Percentiles rank a stretch among this genome's conserved stretches.
These are phyloP conservation scores for Harringtonia lauricola DNA, from an alignment of 2,329 filamentous ascomycete genomes.

Conservation along the genomic window DNA sequence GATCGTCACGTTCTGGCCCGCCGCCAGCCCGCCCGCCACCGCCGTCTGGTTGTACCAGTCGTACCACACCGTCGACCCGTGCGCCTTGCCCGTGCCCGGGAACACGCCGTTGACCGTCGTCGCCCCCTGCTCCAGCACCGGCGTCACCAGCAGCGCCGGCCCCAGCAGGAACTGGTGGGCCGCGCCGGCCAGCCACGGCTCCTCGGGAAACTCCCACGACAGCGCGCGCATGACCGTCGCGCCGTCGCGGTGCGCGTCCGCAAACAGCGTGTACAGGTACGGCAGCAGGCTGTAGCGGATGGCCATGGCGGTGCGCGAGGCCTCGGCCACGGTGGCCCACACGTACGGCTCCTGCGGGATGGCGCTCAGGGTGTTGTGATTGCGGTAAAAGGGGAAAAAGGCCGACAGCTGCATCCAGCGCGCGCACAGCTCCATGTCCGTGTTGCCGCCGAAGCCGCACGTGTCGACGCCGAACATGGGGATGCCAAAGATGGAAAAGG, in stretches of 20 bases:
- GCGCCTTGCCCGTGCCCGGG: conserved; percentile 29
- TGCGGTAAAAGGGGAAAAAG: conserved; percentile 66
- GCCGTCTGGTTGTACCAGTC: conserved; percentile 65
- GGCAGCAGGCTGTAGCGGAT: conserved; percentile 72
- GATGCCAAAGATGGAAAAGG: conserved; percentile 56
- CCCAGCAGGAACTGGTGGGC: conserved; percentile 43
- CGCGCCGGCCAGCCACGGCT: conserved; percentile 31
- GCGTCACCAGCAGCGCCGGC: conserved; percentile 33
- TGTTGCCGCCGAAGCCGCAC: conserved; percentile 62
- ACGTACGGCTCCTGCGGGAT: conserved; percentile 60
- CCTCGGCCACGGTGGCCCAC: conserved; percentile 51
- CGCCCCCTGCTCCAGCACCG: conserved; percentile 32
- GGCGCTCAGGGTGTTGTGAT: conserved; percentile 40
- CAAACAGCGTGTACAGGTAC: conserved; percentile 66
- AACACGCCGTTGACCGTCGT: conserved; percentile 32
- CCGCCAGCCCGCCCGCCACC: conserved; percentile 22
- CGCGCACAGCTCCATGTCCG: conserved; percentile 57
- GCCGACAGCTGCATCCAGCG: conserved; percentile 67
- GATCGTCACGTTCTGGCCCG: conserved; percentile 28
- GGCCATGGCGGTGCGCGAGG: conserved; percentile 57
- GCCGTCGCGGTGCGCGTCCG: conserved; percentile 47
- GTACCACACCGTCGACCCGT: conserved; percentile 49
- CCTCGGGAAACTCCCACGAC: conserved; percentile 57
- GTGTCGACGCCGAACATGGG: conserved; percentile 64
- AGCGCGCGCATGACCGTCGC: conserved; percentile 57